Conservation (phyloP, 177 flowering plant genomes). For the Telopea speciosissima region DNA sequence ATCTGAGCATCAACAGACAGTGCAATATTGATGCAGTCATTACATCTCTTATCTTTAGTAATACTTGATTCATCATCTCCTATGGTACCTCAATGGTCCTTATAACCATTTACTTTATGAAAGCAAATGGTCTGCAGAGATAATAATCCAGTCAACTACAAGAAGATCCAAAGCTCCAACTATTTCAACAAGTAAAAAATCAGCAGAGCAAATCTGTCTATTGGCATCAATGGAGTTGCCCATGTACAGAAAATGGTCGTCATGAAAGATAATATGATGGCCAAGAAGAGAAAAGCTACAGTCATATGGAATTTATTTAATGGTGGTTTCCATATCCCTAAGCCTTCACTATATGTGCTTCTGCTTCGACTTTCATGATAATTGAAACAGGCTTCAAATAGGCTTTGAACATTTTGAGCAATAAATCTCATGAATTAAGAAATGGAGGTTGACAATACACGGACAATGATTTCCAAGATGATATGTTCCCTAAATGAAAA, state of each 20-base stretch:
- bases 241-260: no score
- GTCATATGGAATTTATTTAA: no score
- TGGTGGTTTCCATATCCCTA: no score
- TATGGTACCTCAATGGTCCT: neutral
- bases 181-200: no score
- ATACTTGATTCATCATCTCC: constrained; percentile 1
- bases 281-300: no score
- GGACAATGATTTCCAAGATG: neutral
- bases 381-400: neutral
- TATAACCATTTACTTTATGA: constrained; percentile 6
- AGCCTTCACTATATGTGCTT: no score
- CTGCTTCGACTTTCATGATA: neutral
- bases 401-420: neutral
- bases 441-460: neutral
- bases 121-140: constrained; percentile 9
- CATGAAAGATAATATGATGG: no score
- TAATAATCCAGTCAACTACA: neutral
- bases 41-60: constrained; percentile 6
- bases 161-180: neutral
- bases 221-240: neutral
- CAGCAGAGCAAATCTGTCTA: no score
- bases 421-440: neutral
- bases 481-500: no score
- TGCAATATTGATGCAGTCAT: neutral
- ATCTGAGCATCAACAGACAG: constrained; percentile 1